phyloP scores from a whole-genome alignment of 108 stramenopile genomes.

The Conticribra guillardii region DNA sequence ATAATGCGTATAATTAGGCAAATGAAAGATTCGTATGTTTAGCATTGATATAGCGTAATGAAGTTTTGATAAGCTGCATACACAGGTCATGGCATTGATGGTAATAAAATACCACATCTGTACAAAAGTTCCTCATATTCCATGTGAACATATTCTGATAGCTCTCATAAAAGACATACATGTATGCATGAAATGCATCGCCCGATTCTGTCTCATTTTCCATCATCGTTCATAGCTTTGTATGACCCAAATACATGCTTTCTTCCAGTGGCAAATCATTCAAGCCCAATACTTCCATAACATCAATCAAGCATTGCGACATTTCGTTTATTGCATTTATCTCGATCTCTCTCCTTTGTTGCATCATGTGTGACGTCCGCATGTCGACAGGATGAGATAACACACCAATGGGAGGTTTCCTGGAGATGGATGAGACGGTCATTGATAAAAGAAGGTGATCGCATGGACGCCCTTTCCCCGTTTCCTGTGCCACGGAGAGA shows the following conservation, averaged over 20 bases:
- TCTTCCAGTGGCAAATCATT: slow-evolving; percentile 8
- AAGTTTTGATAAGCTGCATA: no score
- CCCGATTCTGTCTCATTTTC: no score
- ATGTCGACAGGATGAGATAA: slow-evolving; percentile 4
- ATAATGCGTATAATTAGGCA: no score
- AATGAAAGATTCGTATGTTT: no score
- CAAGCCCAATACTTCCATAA: slow-evolving; percentile 7
- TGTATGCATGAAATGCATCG: no score
- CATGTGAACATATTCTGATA: no score
- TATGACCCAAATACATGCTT: neutral
- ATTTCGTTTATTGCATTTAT: neutral
- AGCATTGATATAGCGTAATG: no score
- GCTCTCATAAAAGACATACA: no score
- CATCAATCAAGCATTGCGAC: neutral
- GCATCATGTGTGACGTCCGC: neutral
- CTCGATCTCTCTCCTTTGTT: neutral
- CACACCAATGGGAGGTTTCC: slow-evolving; percentile 5
- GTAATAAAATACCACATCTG: no score
- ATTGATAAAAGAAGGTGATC: neutral
- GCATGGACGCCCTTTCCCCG: neutral
- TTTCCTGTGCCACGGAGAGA: neutral
- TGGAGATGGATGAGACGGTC: neutral
- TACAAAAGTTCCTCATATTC: no score
- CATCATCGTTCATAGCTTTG: no score
- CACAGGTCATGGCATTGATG: no score